A percentile compares a stretch with the other conserved stretches of the same genome.
Evolutionary conservation across 2,329 filamentous ascomycete genomes (phyloP).

Genomic region (Talaromyces islandicus): DNA sequence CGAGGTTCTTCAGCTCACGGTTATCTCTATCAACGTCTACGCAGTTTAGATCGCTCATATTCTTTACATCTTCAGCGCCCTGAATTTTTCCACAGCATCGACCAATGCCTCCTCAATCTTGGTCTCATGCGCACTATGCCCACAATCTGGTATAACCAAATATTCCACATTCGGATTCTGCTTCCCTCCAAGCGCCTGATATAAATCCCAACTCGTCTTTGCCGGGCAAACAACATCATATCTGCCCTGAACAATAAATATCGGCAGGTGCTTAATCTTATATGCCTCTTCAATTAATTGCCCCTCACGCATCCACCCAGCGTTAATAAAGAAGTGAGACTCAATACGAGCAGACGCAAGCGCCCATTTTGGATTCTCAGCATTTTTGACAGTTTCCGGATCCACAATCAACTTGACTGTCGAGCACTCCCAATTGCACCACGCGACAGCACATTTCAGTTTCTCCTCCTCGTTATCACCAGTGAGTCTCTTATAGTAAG

Average conservation of each 20-base stretch:
- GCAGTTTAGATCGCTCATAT: neutral
- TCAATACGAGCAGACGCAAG: slow-evolving; percentile 1
- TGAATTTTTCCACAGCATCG: slow-evolving; percentile 1
- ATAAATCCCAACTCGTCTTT: neutral
- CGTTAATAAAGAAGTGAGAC: neutral
- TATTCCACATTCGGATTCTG: neutral
- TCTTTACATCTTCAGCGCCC: neutral
- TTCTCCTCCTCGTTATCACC: slow-evolving; percentile 1
- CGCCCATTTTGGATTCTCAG: neutral
- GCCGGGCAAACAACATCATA: neutral
- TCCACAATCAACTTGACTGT: slow-evolving; percentile 1
- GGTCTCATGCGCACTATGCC: neutral
- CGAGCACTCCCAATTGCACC: neutral
- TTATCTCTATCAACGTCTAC: neutral
- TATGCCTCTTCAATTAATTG: neutral
- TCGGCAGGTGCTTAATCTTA: neutral
- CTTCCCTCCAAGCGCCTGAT: neutral
- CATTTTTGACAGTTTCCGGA: neutral
- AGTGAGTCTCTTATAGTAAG: slow-evolving; percentile 3
- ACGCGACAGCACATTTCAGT: neutral
- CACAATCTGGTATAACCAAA: neutral
- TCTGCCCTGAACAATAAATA: neutral
- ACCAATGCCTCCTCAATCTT: slow-evolving; percentile 1
- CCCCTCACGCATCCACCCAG: neutral
- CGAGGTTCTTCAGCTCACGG: neutral